These are phyloP conservation scores for Salix purpurea DNA, from an alignment of 345 rosid species.

Conservation along the genomic window DNA sequence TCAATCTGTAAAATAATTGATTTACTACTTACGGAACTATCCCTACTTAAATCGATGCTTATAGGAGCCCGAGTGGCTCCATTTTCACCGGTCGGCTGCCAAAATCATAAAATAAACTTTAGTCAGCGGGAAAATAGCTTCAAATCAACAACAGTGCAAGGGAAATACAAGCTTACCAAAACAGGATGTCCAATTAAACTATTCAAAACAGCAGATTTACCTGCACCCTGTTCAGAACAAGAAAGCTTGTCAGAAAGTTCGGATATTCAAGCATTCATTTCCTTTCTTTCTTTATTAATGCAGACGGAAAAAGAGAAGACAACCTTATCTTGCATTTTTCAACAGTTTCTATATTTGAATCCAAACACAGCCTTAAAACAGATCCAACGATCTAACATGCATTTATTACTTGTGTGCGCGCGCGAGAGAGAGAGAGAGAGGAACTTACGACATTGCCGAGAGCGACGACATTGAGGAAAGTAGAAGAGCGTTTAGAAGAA, in stretches of 20 bases:
- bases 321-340: neutral
- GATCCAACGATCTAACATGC: slow-evolving; percentile 13
- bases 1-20: slow-evolving; percentile 79
- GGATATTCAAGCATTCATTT: neutral
- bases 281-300: neutral
- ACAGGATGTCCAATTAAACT: slow-evolving; percentile 96
- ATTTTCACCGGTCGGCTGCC: slow-evolving; percentile 98
- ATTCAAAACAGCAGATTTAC: slow-evolving; percentile 89
- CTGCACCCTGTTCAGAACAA: slow-evolving; percentile 73
- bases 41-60: slow-evolving; percentile 60
- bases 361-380: slow-evolving; percentile 7
- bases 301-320: no score
- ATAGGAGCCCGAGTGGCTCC: slow-evolving; percentile 99
- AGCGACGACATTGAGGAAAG: slow-evolving; percentile 79
- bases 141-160: slow-evolving; percentile 1
- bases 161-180: slow-evolving; percentile 51
- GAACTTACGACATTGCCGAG: slow-evolving; percentile 85
- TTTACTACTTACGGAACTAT: slow-evolving; percentile 68
- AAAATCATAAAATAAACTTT: neutral
- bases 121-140: neutral
- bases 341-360: neutral
- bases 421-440: neutral
- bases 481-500: slow-evolving; percentile 58
- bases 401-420: neutral
- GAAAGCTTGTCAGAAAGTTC: neutral